Evolutionary conservation across 768 basidiomycete genomes (phyloP).

Genomic region (Russula vinacea): DNA sequence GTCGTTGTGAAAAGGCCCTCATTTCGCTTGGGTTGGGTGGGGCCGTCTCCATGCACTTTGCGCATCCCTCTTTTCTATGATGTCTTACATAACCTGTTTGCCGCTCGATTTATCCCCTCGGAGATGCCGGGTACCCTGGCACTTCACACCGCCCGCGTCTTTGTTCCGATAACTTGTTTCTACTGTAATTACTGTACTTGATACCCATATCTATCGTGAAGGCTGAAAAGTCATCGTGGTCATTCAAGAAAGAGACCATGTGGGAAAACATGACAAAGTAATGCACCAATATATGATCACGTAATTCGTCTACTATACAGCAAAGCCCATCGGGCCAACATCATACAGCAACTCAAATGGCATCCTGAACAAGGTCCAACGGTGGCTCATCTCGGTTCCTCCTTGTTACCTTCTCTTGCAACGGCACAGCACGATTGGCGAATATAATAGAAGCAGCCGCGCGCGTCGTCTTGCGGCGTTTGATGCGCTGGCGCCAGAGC

Average conservation of each 20-base stretch:
- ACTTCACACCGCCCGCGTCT: too few species aligned
- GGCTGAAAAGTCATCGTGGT: neutral
- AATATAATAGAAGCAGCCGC: constrained; percentile 8
- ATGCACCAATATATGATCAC: neutral
- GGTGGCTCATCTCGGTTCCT: neutral
- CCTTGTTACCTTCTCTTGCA: constrained; percentile 14
- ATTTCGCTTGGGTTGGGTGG: neutral
- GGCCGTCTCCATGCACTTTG: neutral
- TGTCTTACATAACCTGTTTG: neutral
- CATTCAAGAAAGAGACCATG: neutral
- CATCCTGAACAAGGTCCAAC: neutral
- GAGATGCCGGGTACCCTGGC: neutral
- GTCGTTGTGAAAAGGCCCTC: neutral
- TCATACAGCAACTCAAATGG: neutral
- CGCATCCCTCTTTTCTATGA: neutral
- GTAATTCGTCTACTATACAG: neutral
- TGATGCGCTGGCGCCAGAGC: constrained; percentile 19
- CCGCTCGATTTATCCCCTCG: neutral
- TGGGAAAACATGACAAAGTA: neutral
- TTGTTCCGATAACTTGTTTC: too few species aligned
- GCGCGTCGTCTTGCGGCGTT: constrained; percentile 15
- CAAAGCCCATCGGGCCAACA: neutral
- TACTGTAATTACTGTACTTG: too few species aligned
- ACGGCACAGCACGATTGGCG: neutral
- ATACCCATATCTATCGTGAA: neutral